Evolutionary conservation across 306 rosid genomes (phyloP).

Genomic region (Prinsepia uniflora): DNA sequence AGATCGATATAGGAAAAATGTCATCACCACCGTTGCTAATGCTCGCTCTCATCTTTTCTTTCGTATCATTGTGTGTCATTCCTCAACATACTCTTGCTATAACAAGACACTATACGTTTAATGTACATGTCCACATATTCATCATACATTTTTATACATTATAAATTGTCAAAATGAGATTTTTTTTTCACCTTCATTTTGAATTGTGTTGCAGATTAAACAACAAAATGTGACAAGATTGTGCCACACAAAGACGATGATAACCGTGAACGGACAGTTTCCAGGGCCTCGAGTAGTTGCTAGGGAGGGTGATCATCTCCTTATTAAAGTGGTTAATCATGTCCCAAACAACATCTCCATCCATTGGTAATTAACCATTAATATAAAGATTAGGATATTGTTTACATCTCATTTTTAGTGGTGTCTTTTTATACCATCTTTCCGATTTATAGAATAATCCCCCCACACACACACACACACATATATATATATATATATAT

Average conservation of each 20-base stretch:
- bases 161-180: background rate
- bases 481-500: no score
- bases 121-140: constrained; percentile 25
- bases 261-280: constrained; percentile 56
- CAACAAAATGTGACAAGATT: constrained; percentile 49
- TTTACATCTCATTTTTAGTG: no score
- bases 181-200: background rate
- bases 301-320: constrained; percentile 50
- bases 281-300: constrained; percentile 67
- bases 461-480: no score
- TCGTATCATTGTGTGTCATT: constrained; percentile 18
- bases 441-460: no score
- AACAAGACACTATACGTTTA: constrained; percentile 52
- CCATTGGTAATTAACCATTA: constrained; percentile 39
- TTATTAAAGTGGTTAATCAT: constrained; percentile 50
- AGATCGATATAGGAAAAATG: background rate
- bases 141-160: background rate
- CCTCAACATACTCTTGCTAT: constrained; percentile 37
- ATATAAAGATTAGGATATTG: no score
- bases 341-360: constrained; percentile 51
- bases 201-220: constrained; percentile 33
- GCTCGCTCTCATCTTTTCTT: constrained; percentile 24
- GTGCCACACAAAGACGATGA: constrained; percentile 53
- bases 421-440: no score
- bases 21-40: constrained; percentile 12